Evolutionary conservation across 2,329 filamentous ascomycete genomes (phyloP).

Genomic region (Cordyceps militaris): DNA sequence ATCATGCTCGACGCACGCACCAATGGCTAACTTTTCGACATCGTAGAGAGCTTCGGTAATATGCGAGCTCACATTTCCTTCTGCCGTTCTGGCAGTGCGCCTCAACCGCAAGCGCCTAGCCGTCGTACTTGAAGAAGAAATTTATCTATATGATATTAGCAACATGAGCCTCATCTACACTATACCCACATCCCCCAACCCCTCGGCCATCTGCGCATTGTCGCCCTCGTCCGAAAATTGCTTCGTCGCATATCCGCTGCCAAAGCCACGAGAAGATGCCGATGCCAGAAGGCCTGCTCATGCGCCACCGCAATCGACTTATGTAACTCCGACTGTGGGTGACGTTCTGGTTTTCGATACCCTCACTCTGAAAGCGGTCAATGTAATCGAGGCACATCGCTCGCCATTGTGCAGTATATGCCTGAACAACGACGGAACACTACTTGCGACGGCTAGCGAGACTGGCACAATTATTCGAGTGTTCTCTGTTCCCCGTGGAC

Average conservation of each 20-base stretch:
- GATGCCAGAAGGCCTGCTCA: slow-evolving; percentile 62
- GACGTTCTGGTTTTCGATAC: slow-evolving; percentile 93
- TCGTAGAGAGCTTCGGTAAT: slow-evolving; percentile 67
- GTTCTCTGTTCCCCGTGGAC: slow-evolving; percentile 82
- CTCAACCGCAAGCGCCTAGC: slow-evolving; percentile 91
- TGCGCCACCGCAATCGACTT: slow-evolving; percentile 72
- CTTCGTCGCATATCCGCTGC: slow-evolving; percentile 89
- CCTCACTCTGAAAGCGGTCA: slow-evolving; percentile 81
- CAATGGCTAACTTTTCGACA: slow-evolving; percentile 16
- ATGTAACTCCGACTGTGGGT: slow-evolving; percentile 77
- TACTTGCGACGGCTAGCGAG: slow-evolving; percentile 91
- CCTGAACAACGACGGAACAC: slow-evolving; percentile 83
- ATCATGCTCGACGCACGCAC: background rate
- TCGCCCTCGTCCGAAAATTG: slow-evolving; percentile 94
- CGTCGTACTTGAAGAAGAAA: slow-evolving; percentile 89
- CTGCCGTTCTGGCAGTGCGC: slow-evolving; percentile 88
- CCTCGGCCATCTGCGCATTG: slow-evolving; percentile 81
- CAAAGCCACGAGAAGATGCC: slow-evolving; percentile 58
- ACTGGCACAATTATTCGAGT: slow-evolving; percentile 97
- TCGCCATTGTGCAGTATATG: slow-evolving; percentile 86
- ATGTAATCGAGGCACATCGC: slow-evolving; percentile 91
- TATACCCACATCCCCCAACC: slow-evolving; percentile 90
- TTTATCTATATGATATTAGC: slow-evolving; percentile 97
- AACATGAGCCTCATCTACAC: slow-evolving; percentile 95
- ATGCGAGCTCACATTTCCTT: slow-evolving; percentile 96